These are phyloP conservation scores for Teratosphaeria pseudoeucalypti DNA, from an alignment of 2,329 filamentous ascomycete species.

Conservation along the genomic window DNA sequence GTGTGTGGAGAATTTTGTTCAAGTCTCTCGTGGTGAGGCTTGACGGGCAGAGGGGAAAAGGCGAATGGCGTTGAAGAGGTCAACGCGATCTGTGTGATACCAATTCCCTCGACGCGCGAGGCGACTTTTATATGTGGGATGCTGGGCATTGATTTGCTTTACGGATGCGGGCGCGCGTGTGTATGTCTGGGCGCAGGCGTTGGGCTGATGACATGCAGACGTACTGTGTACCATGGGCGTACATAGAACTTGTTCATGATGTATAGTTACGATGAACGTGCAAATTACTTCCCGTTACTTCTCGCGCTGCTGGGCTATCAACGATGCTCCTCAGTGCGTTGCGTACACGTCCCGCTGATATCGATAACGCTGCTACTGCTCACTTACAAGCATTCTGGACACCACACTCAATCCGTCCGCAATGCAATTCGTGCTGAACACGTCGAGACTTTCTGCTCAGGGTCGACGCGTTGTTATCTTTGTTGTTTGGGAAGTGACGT, in stretches of 20 bases:
- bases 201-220: slow-evolving; percentile 1
- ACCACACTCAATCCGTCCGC: background rate
- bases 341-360: background rate
- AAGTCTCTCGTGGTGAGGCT: background rate
- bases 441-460: background rate
- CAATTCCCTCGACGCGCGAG: slow-evolving; percentile 2
- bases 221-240: slow-evolving; percentile 6
- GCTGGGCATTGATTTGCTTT: slow-evolving; percentile 1
- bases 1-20: background rate
- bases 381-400: background rate
- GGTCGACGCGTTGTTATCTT: background rate
- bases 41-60: background rate
- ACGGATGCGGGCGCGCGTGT: background rate
- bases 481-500: background rate
- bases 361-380: background rate
- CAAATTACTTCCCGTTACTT: background rate
- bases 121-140: background rate
- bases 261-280: background rate
- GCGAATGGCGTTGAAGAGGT: slow-evolving; percentile 9
- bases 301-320: background rate
- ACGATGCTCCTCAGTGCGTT: background rate
- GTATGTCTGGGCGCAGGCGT: background rate
- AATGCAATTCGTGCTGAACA: background rate
- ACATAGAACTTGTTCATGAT: slow-evolving; percentile 5
- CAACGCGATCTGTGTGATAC: slow-evolving; percentile 9